Base-by-base conservation (phyloP, 2,329 filamentous ascomycete species). In the Phialemonium atrogriseum region DNA sequence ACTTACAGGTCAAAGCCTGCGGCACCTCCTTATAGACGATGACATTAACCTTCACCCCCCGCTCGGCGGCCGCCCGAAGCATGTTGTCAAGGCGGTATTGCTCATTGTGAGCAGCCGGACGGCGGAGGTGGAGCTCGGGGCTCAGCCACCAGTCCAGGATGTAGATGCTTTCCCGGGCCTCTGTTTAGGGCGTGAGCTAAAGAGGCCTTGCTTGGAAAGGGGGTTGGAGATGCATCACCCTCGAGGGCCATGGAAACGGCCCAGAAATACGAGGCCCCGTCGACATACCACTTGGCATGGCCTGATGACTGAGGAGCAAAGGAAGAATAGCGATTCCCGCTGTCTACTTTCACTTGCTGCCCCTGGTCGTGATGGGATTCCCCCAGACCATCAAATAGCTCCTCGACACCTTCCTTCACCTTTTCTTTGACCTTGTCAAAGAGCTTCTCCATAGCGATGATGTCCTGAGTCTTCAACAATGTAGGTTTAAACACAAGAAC, bases 11-110 rank as follows among this genome's bases (percentile, higher is more conserved):
- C 48, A 93, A 60, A 23, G 85, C 83, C 48, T 85, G 80, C 4
- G 82, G 76, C 7, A 89, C 84, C 59, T 95, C 88, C 59, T 94
- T 94, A 62, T 94, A 94, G 9, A 94, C 84, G 32, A 94, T 87
- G 31, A 94, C 69, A 46, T 88, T 81, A 45, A 94, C 68, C 45
- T 81, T 76, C 27, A 94, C 87, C 24, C 87, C 88, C 25, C 87
- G 75, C 57, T 89, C 72, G 16, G 88, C 86, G 7, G 86, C 87
- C 33, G 79, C 79, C 46, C 82, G 71, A 28, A 94, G 72, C 77
- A 94, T 79, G 30, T 77, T 73, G 56, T 94, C 87, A 23, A 94
- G 63, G 5, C 87, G 78, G 52, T 93, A 94, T 45, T 81, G 68
- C 54, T 93, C 80, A 56, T 93, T 87, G 51, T 74, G 71, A 13